A percentile compares a stretch with the other conserved stretches of the same genome.
These are phyloP conservation scores for Metschnikowia borealis DNA, from an alignment of 805 yeast species.

Conservation along the genomic window DNA sequence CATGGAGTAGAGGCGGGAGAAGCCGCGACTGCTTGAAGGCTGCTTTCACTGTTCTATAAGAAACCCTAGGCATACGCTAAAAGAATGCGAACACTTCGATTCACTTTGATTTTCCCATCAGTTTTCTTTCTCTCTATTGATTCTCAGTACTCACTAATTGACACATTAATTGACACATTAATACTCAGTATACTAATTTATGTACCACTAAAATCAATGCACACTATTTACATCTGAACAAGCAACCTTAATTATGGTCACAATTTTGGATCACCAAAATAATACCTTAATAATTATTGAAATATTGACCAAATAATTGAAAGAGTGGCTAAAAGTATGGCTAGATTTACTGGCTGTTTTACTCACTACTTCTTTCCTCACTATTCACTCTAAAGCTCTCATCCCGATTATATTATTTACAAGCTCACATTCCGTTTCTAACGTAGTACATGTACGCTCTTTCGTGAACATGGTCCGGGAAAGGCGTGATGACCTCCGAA, in stretches of 20 bases:
- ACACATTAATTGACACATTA: no score
- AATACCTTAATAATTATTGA: no score
- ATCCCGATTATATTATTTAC: constrained; percentile 9
- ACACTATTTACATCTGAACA: no score
- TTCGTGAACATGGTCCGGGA: constrained; percentile 75
- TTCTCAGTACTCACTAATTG: neutral
- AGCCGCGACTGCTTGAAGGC: constrained; percentile 25
- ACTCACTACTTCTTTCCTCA: no score
- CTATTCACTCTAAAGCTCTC: no score
- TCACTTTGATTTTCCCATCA: neutral
- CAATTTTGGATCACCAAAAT: no score
- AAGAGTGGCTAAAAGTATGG: no score
- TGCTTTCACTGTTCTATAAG: constrained; percentile 24
- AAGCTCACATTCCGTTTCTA: constrained; percentile 55
- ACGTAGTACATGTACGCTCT: constrained; percentile 93
- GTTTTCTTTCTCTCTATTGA: neutral
- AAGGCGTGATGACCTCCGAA: constrained; percentile 92
- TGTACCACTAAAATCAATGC: no score
- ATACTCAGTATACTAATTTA: no score
- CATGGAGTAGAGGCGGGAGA: constrained; percentile 32
- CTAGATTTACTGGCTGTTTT: no score
- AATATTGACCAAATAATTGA: no score
- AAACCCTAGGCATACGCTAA: constrained; percentile 29
- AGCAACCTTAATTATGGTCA: no score
- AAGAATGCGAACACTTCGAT: neutral